Conservation (phyloP, 2,329 filamentous ascomycete species). For the Uncinocarpus reesii region DNA sequence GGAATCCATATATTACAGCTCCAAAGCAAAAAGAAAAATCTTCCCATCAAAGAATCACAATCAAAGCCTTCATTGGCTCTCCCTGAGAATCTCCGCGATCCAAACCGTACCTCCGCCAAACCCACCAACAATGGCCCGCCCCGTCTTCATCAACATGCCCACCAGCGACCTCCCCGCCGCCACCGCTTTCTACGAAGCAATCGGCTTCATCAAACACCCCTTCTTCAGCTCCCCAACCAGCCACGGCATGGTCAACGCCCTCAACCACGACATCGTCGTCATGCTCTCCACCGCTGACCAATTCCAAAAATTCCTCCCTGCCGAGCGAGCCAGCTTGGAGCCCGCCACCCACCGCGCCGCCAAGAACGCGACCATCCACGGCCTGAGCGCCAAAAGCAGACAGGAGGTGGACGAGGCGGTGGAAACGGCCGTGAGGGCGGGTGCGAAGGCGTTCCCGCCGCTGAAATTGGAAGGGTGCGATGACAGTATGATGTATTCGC, state of each 20-base stretch:
- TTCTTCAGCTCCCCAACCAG: conserved; percentile 13
- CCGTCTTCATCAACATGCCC: conserved; percentile 17
- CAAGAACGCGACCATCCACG: conserved; percentile 10
- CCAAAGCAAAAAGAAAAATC: too few species aligned
- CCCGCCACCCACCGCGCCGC: conserved; percentile 1
- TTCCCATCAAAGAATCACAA: too few species aligned
- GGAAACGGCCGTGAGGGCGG: conserved; percentile 6
- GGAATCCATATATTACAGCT: too few species aligned
- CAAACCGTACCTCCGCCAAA: background rate
- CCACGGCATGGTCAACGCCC: conserved; percentile 13
- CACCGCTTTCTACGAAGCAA: conserved; percentile 16
- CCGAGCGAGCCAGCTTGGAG: background rate
- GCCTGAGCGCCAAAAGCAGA: conserved; percentile 10
- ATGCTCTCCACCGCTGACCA: conserved; percentile 13
- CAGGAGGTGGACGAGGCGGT: conserved; percentile 9
- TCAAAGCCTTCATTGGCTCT: too few species aligned
- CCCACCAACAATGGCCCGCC: background rate
- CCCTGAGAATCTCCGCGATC: background rate
- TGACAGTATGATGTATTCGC: conserved; percentile 4
- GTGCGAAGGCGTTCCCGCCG: background rate
- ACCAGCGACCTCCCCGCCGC: conserved; percentile 14
- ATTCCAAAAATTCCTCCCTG: conserved; percentile 14
- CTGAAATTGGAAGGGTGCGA: background rate
- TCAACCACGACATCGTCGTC: conserved; percentile 13
- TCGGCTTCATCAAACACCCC: conserved; percentile 18